phyloP scores from a whole-genome alignment of 805 yeast genomes.

The Millerozyma acaciae region DNA sequence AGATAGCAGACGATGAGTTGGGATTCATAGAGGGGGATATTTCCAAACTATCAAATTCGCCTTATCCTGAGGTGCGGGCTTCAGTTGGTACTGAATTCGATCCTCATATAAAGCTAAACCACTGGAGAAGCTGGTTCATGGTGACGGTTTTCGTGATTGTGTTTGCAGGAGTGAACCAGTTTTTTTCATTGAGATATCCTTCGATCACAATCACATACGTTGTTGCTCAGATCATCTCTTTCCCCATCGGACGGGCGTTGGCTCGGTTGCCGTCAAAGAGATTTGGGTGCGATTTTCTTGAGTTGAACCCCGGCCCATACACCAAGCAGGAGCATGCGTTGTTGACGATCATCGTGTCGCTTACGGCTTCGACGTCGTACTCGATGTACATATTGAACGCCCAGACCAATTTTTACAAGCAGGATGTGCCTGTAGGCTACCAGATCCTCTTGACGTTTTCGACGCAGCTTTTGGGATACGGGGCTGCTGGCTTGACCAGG shows the following conservation, averaged over 20 bases:
- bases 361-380: constrained; percentile 4
- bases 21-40: constrained; percentile 3
- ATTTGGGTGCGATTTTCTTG: constrained; percentile 8
- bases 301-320: constrained; percentile 23
- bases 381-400: constrained; percentile 8
- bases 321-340: constrained; percentile 20
- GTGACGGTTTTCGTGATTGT: constrained; percentile 18
- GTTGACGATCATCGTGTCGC: constrained; percentile 7
- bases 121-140: constrained; percentile 20
- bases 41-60: constrained; percentile 11
- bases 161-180: constrained; percentile 24
- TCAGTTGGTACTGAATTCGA: constrained; percentile 18
- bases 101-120: constrained; percentile 13
- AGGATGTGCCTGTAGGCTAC: constrained; percentile 9
- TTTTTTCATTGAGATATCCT: constrained; percentile 23
- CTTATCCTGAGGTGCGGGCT: constrained; percentile 21
- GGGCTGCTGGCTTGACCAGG: constrained; percentile 60
- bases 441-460: constrained; percentile 25
- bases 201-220: constrained; percentile 19
- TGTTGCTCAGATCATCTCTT: constrained; percentile 23
- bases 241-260: constrained; percentile 18
- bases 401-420: constrained; percentile 10
- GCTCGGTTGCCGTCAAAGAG: constrained; percentile 22
- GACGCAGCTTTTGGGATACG: constrained; percentile 63
- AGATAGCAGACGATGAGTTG: constrained; percentile 1